A percentile compares a stretch with the other conserved stretches of the same genome.
Evolutionary conservation across 2,329 filamentous ascomycete genomes (phyloP).

Genomic region (Zasmidium cellare): DNA sequence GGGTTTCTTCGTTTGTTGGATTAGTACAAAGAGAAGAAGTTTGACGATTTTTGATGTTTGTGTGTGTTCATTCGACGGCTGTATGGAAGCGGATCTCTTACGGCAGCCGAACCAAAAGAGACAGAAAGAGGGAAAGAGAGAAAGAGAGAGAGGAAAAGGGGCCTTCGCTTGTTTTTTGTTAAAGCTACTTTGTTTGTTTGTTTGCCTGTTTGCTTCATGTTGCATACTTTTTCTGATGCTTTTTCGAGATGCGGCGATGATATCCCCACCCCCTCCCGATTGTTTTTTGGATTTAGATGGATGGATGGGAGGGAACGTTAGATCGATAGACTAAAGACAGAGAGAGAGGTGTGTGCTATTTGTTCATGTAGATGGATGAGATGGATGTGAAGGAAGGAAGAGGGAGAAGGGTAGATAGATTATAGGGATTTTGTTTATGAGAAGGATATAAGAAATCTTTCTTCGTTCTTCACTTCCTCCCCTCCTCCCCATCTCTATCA

Average conservation of each 20-base stretch:
- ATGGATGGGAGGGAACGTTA: slow-evolving; percentile 1
- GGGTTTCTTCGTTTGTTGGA: not conserved
- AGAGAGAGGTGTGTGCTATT: not conserved
- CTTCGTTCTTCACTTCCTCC: slow-evolving; percentile 4
- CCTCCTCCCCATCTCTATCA: not conserved
- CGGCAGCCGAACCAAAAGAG: too few species aligned
- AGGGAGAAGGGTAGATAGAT: not conserved
- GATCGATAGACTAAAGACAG: slow-evolving; percentile 1
- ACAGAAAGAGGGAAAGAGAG: too few species aligned
- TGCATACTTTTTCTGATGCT: not conserved
- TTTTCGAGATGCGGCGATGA: slow-evolving; percentile 3
- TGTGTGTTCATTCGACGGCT: too few species aligned
- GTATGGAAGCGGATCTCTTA: too few species aligned
- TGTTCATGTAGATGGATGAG: not conserved
- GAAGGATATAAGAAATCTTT: not conserved
- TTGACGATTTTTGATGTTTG: not conserved
- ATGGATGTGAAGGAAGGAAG: not conserved
- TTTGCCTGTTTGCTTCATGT: not conserved
- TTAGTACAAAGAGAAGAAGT: not conserved
- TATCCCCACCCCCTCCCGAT: slow-evolving; percentile 4
- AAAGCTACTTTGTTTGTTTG: slow-evolving; percentile 6
- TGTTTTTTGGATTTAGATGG: slow-evolving; percentile 1
- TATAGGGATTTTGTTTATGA: not conserved
- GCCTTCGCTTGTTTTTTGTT: not conserved
- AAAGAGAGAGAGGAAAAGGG: not conserved